Evolutionary conservation across 305 asterid genomes (phyloP).

Genomic region (Fraxinus sp.): DNA sequence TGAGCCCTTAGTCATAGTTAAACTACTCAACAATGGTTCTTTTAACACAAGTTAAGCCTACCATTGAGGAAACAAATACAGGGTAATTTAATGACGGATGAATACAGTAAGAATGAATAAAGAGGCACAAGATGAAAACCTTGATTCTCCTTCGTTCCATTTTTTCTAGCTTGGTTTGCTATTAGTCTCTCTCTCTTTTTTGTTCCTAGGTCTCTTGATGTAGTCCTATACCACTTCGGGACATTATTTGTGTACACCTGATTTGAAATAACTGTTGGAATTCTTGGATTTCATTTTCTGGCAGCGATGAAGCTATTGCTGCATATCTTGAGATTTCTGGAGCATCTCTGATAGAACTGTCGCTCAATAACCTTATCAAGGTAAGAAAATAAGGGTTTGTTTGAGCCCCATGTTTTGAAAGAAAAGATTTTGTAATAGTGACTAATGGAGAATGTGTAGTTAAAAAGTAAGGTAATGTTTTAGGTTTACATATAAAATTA

Average conservation of each 20-base stretch:
- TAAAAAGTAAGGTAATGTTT: neutral
- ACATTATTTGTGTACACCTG: slow-evolving; percentile 12
- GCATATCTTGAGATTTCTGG: slow-evolving; percentile 84
- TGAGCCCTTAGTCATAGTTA: neutral
- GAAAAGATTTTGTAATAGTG: neutral
- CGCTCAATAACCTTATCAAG: slow-evolving; percentile 60
- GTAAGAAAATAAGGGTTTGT: slow-evolving; percentile 33
- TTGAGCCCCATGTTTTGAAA: neutral
- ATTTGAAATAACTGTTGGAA: slow-evolving; percentile 14
- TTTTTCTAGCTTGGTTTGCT: neutral
- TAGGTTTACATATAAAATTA: neutral
- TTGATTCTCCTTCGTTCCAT: neutral
- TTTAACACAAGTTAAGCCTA: neutral
- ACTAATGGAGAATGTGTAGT: neutral
- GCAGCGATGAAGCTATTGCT: slow-evolving; percentile 92
- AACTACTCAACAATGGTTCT: neutral
- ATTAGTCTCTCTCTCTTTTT: neutral
- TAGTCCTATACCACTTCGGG: neutral
- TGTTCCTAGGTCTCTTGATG: slow-evolving; percentile 12
- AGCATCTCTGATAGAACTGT: slow-evolving; percentile 54
- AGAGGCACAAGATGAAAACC: neutral
- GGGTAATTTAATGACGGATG: neutral
- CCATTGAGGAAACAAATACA: neutral
- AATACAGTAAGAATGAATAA: slow-evolving; percentile 16
- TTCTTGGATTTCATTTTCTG: slow-evolving; percentile 21